Evolutionary conservation across 164 flowering plant genomes (phyloP).

Genomic region (Dillenia turbinata): DNA sequence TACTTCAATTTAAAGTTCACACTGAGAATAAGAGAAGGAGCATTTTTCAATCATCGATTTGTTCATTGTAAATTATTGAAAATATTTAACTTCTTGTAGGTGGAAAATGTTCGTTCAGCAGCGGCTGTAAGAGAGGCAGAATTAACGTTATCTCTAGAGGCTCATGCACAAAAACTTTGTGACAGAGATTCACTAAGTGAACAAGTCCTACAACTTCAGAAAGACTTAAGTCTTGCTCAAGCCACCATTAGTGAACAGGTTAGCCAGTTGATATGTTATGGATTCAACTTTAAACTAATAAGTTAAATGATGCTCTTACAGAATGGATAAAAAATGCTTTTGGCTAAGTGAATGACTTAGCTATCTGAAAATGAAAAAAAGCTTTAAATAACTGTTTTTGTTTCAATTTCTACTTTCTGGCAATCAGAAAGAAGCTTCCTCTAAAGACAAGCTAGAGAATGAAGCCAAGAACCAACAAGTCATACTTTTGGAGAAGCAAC

Average conservation of each 20-base stretch:
- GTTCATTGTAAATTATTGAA: not conserved
- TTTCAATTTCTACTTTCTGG: constrained; percentile 6
- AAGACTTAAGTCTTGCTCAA: constrained; percentile 46
- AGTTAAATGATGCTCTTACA: too few relatives aligned
- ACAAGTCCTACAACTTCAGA: constrained; percentile 39
- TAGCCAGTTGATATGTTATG: not conserved
- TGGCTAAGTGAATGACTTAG: too few relatives aligned
- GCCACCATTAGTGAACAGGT: constrained; percentile 45
- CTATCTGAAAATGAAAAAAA: too few relatives aligned
- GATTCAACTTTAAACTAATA: too few relatives aligned
- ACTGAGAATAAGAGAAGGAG: not conserved
- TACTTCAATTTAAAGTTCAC: constrained; percentile 12
- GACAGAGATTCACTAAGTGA: constrained; percentile 34
- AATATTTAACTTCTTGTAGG: constrained; percentile 23
- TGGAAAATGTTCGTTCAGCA: constrained; percentile 29
- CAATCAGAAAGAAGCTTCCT: constrained; percentile 52
- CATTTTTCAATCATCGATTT: not conserved
- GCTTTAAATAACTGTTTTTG: constrained; percentile 3
- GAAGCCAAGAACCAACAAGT: constrained; percentile 60
- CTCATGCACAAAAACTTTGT: constrained; percentile 27
- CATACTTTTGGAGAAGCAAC: constrained; percentile 37
- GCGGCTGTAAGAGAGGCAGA: constrained; percentile 43
- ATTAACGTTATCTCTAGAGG: constrained; percentile 34
- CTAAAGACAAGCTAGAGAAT: constrained; percentile 46
- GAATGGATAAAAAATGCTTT: not conserved